These are phyloP conservation scores for Acanthamoeba culbertsoni DNA, from an alignment of 208 protist genomes.

Conservation along the genomic window DNA sequence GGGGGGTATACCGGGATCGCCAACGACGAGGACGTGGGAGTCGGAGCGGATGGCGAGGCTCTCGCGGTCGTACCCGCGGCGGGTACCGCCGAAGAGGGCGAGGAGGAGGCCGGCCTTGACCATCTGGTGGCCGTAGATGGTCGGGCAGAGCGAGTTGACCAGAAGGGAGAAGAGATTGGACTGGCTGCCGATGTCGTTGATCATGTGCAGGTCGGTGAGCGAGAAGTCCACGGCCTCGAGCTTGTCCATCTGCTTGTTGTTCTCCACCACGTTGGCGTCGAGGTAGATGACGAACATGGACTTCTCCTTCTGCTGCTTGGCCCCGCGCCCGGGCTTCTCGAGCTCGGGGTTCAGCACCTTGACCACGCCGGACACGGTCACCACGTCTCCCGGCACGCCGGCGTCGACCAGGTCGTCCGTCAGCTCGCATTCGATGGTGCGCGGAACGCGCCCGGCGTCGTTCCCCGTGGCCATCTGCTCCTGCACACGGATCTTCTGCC, in stretches of 20 bases:
- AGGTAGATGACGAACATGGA: conserved; percentile 81
- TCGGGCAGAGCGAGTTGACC: conserved; percentile 90
- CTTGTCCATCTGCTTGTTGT: conserved; percentile 66
- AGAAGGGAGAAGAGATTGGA: conserved; percentile 87
- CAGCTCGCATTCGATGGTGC: conserved; percentile 88
- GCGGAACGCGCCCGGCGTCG: conserved; percentile 85
- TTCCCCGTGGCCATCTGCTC: conserved; percentile 80
- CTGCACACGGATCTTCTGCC: conserved; percentile 87
- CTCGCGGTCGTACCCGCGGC: conserved; percentile 68
- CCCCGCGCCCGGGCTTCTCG: neutral
- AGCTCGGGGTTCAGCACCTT: conserved; percentile 76
- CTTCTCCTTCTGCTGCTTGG: neutral
- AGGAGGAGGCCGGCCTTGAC: conserved; percentile 89
- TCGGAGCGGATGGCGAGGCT: conserved; percentile 81
- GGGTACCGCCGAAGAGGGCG: conserved; percentile 87
- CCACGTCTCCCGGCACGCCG: conserved; percentile 87
- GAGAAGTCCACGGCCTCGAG: conserved; percentile 56
- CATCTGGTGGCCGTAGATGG: conserved; percentile 92
- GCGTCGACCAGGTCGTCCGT: conserved; percentile 85
- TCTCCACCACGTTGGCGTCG: conserved; percentile 78
- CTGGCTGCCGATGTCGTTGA: conserved; percentile 82
- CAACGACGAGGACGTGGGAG: conserved; percentile 96
- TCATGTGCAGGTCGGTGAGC: conserved; percentile 74
- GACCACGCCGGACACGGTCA: conserved; percentile 85
- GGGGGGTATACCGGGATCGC: conserved; percentile 76